These are phyloP conservation scores for Lactarius pseudohatsudake DNA, from an alignment of 768 basidiomycete genomes.

Conservation along the genomic window DNA sequence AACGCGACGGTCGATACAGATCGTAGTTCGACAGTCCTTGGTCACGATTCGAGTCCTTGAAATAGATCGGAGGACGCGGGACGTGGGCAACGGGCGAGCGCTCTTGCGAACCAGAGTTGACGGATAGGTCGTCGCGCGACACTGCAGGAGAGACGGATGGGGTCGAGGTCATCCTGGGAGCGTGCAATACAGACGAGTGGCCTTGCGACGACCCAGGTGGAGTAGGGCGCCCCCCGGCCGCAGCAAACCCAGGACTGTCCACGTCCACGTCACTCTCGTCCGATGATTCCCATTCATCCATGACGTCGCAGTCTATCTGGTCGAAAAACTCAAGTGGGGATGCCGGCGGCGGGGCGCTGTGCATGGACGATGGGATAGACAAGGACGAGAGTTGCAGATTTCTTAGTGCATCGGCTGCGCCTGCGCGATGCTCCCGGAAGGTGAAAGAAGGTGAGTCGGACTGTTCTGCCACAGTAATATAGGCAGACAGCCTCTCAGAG, in stretches of 20 bases:
- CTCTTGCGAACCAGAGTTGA: slow-evolving; percentile 15
- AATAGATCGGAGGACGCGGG: slow-evolving; percentile 24
- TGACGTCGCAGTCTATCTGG: slow-evolving; percentile 65
- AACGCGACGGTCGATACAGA: slow-evolving; percentile 18
- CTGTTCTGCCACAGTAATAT: slow-evolving; percentile 24
- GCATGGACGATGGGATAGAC: slow-evolving; percentile 46
- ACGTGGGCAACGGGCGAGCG: slow-evolving; percentile 22
- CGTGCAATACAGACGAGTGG: slow-evolving; percentile 14
- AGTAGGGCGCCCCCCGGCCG: slow-evolving; percentile 28
- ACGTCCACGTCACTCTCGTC: slow-evolving; percentile 41
- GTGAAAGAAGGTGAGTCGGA: slow-evolving; percentile 1
- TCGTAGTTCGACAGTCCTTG: slow-evolving; percentile 25
- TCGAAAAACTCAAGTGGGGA: slow-evolving; percentile 77
- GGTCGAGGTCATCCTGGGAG: slow-evolving; percentile 16
- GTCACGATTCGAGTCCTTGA: slow-evolving; percentile 26
- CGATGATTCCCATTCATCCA: slow-evolving; percentile 70
- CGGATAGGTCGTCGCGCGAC: slow-evolving; percentile 17
- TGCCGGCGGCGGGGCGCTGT: slow-evolving; percentile 62
- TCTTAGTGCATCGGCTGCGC: slow-evolving; percentile 30
- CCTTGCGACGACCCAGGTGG: slow-evolving; percentile 16
- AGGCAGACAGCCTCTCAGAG: slow-evolving; percentile 28
- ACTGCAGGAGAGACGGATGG: slow-evolving; percentile 22
- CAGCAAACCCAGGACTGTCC: slow-evolving; percentile 28
- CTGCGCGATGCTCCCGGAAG: slow-evolving; percentile 8
- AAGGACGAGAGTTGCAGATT: slow-evolving; percentile 49